Conservation (phyloP, 306 rosid genomes). For the Quercus parvula region DNA sequence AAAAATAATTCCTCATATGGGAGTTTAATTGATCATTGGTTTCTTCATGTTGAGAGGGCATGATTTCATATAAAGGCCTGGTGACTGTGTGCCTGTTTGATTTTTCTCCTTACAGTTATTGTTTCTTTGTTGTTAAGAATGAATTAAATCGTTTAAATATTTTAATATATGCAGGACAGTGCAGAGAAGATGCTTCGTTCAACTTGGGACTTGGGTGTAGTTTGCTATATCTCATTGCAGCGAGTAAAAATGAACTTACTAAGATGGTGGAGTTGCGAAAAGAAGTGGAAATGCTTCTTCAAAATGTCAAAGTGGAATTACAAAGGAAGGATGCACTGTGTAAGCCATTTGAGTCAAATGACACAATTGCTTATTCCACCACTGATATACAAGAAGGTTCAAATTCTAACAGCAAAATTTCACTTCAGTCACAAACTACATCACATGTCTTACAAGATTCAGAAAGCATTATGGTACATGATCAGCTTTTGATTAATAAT, state of each 20-base stretch:
- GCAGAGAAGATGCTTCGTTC: slow-evolving; percentile 48
- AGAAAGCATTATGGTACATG: slow-evolving; percentile 19
- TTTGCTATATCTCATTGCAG: slow-evolving; percentile 56
- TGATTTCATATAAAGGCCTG: not conserved
- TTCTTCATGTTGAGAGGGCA: not conserved
- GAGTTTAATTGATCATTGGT: not conserved
- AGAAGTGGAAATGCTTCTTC: slow-evolving; percentile 74
- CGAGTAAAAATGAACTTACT: slow-evolving; percentile 60
- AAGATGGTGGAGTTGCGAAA: slow-evolving; percentile 70
- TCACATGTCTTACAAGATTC: slow-evolving; percentile 27
- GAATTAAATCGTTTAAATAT: not conserved
- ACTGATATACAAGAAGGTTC: slow-evolving; percentile 50
- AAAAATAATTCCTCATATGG: not conserved
- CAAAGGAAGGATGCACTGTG: slow-evolving; percentile 29
- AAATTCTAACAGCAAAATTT: slow-evolving; percentile 32
- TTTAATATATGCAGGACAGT: slow-evolving; percentile 33
- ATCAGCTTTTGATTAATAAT: slow-evolving; percentile 21
- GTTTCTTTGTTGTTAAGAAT: not conserved
- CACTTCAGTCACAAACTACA: slow-evolving; percentile 30
- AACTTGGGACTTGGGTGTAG: slow-evolving; percentile 84
- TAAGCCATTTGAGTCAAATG: slow-evolving; percentile 30
- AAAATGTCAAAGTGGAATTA: slow-evolving; percentile 48
- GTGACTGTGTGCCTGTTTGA: not conserved
- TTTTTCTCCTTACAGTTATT: not conserved
- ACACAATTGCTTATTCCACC: slow-evolving; percentile 41